These are phyloP conservation scores for Sarocladium strictum DNA, from an alignment of 2,329 filamentous ascomycete genomes.

Conservation along the genomic window DNA sequence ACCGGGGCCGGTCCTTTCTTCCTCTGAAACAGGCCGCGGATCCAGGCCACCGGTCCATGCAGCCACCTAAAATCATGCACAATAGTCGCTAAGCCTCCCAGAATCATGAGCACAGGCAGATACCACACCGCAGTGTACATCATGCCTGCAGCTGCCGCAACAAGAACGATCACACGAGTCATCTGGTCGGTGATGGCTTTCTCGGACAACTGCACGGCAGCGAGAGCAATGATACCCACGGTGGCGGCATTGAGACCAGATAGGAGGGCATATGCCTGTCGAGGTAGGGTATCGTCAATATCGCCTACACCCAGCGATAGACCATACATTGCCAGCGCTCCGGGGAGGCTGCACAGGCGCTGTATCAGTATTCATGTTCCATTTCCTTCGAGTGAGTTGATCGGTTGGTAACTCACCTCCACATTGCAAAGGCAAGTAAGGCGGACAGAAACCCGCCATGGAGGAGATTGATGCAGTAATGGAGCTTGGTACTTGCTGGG, in stretches of 20 bases:
- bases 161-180: slow-evolving; percentile 57
- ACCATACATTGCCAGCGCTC: slow-evolving; percentile 63
- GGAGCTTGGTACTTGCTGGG: slow-evolving; percentile 65
- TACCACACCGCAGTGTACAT: slow-evolving; percentile 72
- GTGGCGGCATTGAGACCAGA: slow-evolving; percentile 68
- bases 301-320: slow-evolving; percentile 59
- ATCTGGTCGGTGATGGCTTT: slow-evolving; percentile 62
- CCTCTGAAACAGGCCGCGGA: slow-evolving; percentile 10
- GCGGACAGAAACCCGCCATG: slow-evolving; percentile 54
- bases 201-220: slow-evolving; percentile 60
- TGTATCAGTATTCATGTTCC: too few species aligned
- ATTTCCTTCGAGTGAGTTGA: too few species aligned
- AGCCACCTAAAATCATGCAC: slow-evolving; percentile 12
- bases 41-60: slow-evolving; percentile 9
- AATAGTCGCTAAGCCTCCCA: slow-evolving; percentile 38
- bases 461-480: slow-evolving; percentile 61
- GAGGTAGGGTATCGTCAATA: slow-evolving; percentile 53
- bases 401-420: slow-evolving; percentile 41
- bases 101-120: slow-evolving; percentile 58
- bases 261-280: slow-evolving; percentile 60
- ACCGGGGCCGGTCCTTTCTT: background rate
- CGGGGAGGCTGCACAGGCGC: slow-evolving; percentile 56
- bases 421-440: slow-evolving; percentile 54
- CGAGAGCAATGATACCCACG: slow-evolving; percentile 65
- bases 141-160: slow-evolving; percentile 57